phyloP scores from a whole-genome alignment of 257 asterid species.

The Jaltomata sinuosa region DNA sequence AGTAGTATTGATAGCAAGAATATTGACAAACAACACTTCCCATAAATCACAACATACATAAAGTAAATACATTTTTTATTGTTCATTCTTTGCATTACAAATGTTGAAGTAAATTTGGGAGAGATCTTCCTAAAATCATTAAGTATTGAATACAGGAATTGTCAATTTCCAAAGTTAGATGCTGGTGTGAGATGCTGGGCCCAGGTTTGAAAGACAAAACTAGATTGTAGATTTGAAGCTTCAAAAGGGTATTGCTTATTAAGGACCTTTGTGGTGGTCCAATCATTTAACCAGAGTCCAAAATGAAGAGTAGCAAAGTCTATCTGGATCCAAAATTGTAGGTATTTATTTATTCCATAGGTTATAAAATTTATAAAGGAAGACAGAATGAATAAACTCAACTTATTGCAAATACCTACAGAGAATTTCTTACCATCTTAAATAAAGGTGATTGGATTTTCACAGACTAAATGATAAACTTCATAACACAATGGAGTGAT shows the following conservation, averaged over 20 bases:
- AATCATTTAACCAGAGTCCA: no score
- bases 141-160: background rate
- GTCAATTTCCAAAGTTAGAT: background rate
- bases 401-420: background rate
- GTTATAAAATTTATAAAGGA: background rate
- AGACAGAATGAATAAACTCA: background rate
- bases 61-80: background rate
- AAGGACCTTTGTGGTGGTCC: background rate
- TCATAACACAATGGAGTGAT: background rate
- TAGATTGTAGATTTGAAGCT: background rate
- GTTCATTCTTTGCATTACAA: background rate
- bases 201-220: background rate
- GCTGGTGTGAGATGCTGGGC: no score
- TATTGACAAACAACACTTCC: background rate
- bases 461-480: background rate
- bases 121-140: background rate
- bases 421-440: background rate
- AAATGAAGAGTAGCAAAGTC: no score
- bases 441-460: background rate
- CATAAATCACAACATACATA: background rate
- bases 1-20: background rate
- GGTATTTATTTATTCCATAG: no score
- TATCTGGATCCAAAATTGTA: no score
- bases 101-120: background rate
- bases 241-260: background rate